A percentile compares a stretch with the other conserved stretches of the same genome.
Evolutionary conservation across 2,329 filamentous ascomycete genomes (phyloP).

Genomic region (Graphilbum fragrans): DNA sequence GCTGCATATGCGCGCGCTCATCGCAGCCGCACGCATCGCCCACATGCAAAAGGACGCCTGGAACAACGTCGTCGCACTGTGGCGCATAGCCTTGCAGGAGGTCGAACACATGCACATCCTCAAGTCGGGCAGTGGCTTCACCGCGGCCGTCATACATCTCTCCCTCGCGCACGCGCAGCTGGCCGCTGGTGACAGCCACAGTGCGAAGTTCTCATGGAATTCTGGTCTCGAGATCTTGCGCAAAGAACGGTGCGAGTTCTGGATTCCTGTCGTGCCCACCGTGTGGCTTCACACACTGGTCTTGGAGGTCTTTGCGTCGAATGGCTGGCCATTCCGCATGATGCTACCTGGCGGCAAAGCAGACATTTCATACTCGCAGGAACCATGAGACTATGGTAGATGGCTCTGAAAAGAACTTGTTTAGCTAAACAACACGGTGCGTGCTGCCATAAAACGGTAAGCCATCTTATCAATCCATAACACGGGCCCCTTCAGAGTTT

Average conservation of each 20-base stretch:
- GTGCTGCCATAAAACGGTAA: too few relatives aligned
- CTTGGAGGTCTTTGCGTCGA: background rate
- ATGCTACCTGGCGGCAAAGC: constrained; percentile 1
- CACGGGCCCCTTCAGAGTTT: too few relatives aligned
- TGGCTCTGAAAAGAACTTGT: too few relatives aligned
- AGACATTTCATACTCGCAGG: too few relatives aligned
- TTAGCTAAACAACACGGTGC: too few relatives aligned
- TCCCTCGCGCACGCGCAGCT: constrained; percentile 1
- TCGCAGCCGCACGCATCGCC: constrained; percentile 1
- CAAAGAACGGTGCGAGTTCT: constrained; percentile 2
- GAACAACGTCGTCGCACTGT: background rate
- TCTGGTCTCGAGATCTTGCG: background rate
- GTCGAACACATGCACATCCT: constrained; percentile 1
- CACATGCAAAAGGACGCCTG: background rate
- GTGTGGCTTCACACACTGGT: background rate
- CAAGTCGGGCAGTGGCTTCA: background rate
- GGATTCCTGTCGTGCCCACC: constrained; percentile 1
- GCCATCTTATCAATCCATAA: too few relatives aligned
- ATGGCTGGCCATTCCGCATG: constrained; percentile 2
- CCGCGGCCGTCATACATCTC: background rate
- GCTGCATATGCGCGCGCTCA: constrained; percentile 1
- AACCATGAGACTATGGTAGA: too few relatives aligned
- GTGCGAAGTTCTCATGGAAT: background rate
- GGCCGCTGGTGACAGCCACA: background rate
- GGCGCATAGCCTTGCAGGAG: background rate